These are phyloP conservation scores for Hymenoscyphus albidus DNA, from an alignment of 2,329 filamentous ascomycete genomes.

Conservation along the genomic window DNA sequence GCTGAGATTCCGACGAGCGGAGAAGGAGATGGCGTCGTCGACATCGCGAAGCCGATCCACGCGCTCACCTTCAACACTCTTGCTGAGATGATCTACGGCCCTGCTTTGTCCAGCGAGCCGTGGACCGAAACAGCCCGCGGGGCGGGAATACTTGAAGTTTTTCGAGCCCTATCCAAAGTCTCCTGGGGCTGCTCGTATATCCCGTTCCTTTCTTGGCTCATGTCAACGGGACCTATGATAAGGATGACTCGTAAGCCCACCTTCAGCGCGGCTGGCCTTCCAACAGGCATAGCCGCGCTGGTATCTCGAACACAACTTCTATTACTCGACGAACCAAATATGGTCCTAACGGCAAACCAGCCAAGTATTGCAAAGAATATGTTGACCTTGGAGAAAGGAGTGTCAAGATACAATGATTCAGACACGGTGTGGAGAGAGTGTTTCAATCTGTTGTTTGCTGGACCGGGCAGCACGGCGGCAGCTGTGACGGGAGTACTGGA, in stretches of 20 bases:
- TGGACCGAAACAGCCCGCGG: background rate
- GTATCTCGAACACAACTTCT: background rate
- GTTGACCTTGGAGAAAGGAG: background rate
- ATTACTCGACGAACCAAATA: background rate
- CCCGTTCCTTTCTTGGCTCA: background rate
- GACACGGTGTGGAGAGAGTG: background rate
- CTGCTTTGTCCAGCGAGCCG: conserved; percentile 2
- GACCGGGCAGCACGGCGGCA: background rate
- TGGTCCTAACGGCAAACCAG: background rate
- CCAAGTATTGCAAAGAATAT: background rate
- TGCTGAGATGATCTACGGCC: conserved; percentile 10
- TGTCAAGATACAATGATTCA: background rate
- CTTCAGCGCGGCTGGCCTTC: background rate
- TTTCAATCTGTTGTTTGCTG: background rate
- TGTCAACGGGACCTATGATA: background rate
- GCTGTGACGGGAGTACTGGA: background rate
- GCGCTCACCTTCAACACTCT: conserved; percentile 13
- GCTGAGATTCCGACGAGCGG: background rate
- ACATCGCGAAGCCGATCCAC: conserved; percentile 7
- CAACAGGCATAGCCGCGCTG: background rate
- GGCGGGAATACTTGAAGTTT: background rate
- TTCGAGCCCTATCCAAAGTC: background rate
- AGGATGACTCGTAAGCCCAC: background rate
- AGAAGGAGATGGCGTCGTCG: background rate
- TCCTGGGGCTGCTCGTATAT: background rate